Evolutionary conservation across 148 eudicot genomes (phyloP).

Genomic region (Bassia scoparia): DNA sequence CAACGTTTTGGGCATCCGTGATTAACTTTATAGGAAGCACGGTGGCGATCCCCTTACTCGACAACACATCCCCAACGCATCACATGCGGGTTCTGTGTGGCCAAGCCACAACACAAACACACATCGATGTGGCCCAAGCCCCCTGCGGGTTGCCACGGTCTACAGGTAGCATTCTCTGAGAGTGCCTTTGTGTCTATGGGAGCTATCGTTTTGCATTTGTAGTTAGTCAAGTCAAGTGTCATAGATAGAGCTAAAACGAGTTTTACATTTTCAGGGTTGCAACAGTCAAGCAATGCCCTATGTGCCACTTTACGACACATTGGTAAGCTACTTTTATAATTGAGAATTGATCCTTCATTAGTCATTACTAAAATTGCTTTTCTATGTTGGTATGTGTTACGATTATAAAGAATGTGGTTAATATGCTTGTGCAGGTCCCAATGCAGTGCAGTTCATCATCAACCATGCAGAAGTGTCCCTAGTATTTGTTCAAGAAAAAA

Average conservation of each 20-base stretch:
- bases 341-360: background rate
- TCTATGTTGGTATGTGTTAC: background rate
- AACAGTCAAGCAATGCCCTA: slow-evolving; percentile 79
- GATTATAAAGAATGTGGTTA: background rate
- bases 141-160: no score
- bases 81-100: no score
- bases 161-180: background rate
- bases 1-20: no score
- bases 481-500: slow-evolving; percentile 82
- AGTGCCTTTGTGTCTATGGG: background rate
- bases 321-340: slow-evolving; percentile 43
- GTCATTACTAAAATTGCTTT: background rate
- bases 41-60: no score
- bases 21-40: no score
- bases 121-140: no score
- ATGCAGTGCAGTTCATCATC: slow-evolving; percentile 91
- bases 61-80: no score
- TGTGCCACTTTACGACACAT: slow-evolving; percentile 86
- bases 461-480: slow-evolving; percentile 92
- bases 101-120: no score
- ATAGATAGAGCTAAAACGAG: background rate
- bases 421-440: slow-evolving; percentile 50
- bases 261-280: slow-evolving; percentile 60
- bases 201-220: background rate
- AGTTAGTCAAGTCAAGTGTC: slow-evolving; percentile 1